These are phyloP conservation scores for Dendrostoma leiphaemia DNA, from an alignment of 2,329 filamentous ascomycete species.

Conservation along the genomic window DNA sequence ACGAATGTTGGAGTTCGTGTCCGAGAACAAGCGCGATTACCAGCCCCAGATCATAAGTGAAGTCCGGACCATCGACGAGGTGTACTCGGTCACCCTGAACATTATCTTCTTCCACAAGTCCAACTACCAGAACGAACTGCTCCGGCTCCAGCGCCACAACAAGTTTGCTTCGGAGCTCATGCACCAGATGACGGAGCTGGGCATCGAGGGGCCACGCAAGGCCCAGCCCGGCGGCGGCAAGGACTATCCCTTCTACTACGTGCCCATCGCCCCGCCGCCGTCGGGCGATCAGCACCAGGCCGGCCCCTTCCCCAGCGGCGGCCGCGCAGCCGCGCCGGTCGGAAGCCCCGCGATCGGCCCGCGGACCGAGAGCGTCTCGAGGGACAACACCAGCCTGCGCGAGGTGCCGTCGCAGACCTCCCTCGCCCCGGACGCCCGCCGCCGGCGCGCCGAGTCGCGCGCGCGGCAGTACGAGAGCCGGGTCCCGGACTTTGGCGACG, in stretches of 20 bases:
- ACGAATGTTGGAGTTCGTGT: constrained; percentile 79
- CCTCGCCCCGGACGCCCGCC: neutral
- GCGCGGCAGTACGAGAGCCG: constrained; percentile 3
- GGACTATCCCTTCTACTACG: constrained; percentile 61
- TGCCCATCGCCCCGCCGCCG: constrained; percentile 32
- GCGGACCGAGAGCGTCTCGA: neutral
- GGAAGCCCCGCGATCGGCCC: constrained; percentile 1
- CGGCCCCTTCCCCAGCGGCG: neutral
- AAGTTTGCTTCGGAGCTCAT: constrained; percentile 93
- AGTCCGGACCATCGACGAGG: constrained; percentile 74
- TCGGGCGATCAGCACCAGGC: constrained; percentile 17
- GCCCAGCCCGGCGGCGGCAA: constrained; percentile 67
- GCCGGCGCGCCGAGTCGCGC: constrained; percentile 13
- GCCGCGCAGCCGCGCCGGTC: constrained; percentile 17
- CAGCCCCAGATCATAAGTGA: constrained; percentile 57
- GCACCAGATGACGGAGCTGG: constrained; percentile 77
- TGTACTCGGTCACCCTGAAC: constrained; percentile 83
- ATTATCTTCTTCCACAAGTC: constrained; percentile 97
- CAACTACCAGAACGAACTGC: constrained; percentile 91
- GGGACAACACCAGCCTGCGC: constrained; percentile 4
- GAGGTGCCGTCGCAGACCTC: constrained; percentile 3
- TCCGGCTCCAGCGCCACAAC: constrained; percentile 87
- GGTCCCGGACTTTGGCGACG: constrained; percentile 16
- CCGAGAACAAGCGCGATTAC: constrained; percentile 77
- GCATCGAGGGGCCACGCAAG: constrained; percentile 80